These are phyloP conservation scores for Leishmania gerbilli DNA, from an alignment of 208 protist genomes.

Conservation along the genomic window DNA sequence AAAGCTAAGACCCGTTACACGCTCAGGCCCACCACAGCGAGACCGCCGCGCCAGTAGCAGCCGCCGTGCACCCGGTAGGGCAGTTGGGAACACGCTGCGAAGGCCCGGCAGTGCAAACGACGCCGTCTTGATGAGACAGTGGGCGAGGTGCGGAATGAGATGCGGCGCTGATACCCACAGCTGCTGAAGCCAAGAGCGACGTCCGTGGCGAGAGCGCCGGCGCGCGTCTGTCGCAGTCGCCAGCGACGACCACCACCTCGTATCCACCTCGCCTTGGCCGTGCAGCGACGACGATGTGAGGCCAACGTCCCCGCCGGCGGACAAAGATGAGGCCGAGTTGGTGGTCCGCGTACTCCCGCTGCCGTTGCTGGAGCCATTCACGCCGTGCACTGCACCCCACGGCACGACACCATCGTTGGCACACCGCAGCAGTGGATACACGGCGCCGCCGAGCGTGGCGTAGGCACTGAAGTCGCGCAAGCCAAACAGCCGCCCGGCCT, in stretches of 20 bases:
- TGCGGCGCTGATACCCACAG: slow-evolving; percentile 9
- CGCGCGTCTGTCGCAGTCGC: neutral
- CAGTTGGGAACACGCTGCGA: slow-evolving; percentile 54
- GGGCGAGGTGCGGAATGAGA: slow-evolving; percentile 18
- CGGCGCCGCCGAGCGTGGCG: slow-evolving; percentile 49
- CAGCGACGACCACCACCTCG: slow-evolving; percentile 9
- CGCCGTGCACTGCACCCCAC: slow-evolving; percentile 6
- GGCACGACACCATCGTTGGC: slow-evolving; percentile 52
- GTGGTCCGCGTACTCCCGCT: neutral
- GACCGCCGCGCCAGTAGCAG: slow-evolving; percentile 14
- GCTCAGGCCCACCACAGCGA: slow-evolving; percentile 39
- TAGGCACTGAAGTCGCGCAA: slow-evolving; percentile 41
- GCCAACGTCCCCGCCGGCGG: neutral
- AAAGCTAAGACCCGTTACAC: slow-evolving; percentile 47
- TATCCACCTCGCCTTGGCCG: neutral
- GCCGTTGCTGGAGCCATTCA: neutral
- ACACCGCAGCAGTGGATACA: slow-evolving; percentile 44
- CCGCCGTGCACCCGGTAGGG: slow-evolving; percentile 35
- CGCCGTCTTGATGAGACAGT: slow-evolving; percentile 25
- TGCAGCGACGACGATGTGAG: slow-evolving; percentile 11
- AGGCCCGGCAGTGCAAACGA: slow-evolving; percentile 49
- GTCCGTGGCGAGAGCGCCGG: neutral
- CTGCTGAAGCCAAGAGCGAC: neutral
- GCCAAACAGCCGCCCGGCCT: slow-evolving; percentile 60
- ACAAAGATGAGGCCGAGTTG: neutral